A percentile compares a stretch with the other conserved stretches of the same genome.
These are phyloP conservation scores for Zasmidium citrigriseum DNA, from an alignment of 2,329 filamentous ascomycete species.

Conservation along the genomic window DNA sequence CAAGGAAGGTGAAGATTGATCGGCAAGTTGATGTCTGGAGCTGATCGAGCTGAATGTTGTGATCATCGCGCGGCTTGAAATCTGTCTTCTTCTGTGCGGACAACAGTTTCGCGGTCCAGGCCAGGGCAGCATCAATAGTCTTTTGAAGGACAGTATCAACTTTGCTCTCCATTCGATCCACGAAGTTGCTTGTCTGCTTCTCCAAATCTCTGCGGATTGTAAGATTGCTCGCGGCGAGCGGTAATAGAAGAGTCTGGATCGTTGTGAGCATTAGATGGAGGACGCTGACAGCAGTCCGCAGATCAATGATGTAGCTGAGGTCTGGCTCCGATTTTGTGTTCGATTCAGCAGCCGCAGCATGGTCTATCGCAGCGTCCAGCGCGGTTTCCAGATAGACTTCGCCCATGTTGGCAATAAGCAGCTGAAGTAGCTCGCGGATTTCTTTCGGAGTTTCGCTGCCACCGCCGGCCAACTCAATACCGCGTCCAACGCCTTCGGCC, in stretches of 20 bases:
- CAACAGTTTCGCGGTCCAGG: constrained; percentile 74
- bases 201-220: constrained; percentile 90
- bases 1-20: constrained; percentile 76
- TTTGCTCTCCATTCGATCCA: constrained; percentile 81
- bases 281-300: constrained; percentile 82
- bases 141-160: constrained; percentile 70
- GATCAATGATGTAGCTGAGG: constrained; percentile 74
- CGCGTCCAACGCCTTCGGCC: constrained; percentile 88
- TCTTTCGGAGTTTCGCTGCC: constrained; percentile 91
- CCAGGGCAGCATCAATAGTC: constrained; percentile 70
- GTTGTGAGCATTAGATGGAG: constrained; percentile 92
- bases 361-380: constrained; percentile 70
- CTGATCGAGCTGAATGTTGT: constrained; percentile 65
- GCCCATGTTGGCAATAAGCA: constrained; percentile 84
- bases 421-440: constrained; percentile 77
- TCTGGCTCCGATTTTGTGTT: constrained; percentile 79
- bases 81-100: constrained; percentile 82
- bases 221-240: constrained; percentile 83
- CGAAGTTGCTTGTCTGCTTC: constrained; percentile 71
- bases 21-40: constrained; percentile 86
- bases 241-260: constrained; percentile 85
- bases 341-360: constrained; percentile 74
- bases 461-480: constrained; percentile 79
- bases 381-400: constrained; percentile 73
- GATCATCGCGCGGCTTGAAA: constrained; percentile 82